Percentiles rank a stretch among this genome's conserved stretches.
phyloP scores from a whole-genome alignment of 192 early-diverging fungal species.

The Piromyces finnis region DNA sequence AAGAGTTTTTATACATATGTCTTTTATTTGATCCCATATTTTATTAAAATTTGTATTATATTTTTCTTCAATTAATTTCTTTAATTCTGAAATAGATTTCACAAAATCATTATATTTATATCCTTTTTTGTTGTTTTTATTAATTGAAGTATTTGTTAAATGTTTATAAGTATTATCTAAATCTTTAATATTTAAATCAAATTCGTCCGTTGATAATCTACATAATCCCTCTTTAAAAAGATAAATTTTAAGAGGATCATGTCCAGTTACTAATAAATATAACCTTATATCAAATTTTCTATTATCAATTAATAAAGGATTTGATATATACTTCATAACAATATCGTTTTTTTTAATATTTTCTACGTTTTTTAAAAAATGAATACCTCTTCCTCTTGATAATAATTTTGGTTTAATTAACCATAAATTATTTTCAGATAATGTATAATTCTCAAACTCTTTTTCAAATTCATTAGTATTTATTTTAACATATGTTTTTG shows the following conservation, averaged over 20 bases:
- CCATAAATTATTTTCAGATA: neutral
- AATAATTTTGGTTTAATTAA: neutral
- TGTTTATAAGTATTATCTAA: slow-evolving; percentile 18
- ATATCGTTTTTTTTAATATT: neutral
- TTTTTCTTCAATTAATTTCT: slow-evolving; percentile 11
- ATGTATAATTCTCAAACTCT: neutral
- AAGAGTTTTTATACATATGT: slow-evolving; percentile 17
- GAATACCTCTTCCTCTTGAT: neutral
- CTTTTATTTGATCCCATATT: slow-evolving; percentile 11
- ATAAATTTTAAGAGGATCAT: slow-evolving; percentile 19
- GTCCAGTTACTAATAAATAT: slow-evolving; percentile 22
- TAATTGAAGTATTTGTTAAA: slow-evolving; percentile 25
- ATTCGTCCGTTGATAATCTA: slow-evolving; percentile 17
- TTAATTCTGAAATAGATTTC: slow-evolving; percentile 10
- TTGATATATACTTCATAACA: slow-evolving; percentile 10
- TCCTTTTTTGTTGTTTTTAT: slow-evolving; percentile 8
- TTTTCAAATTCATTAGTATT: neutral
- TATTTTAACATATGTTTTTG: neutral
- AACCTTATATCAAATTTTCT: slow-evolving; percentile 22
- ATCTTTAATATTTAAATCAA: slow-evolving; percentile 1
- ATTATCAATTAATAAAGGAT: slow-evolving; percentile 18
- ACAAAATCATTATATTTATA: neutral
- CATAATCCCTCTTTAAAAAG: slow-evolving; percentile 14
- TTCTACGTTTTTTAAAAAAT: neutral
- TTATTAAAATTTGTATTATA: slow-evolving; percentile 8